Base-by-base conservation (phyloP, 2,329 filamentous ascomycete species). In the Penicillium sp. region DNA sequence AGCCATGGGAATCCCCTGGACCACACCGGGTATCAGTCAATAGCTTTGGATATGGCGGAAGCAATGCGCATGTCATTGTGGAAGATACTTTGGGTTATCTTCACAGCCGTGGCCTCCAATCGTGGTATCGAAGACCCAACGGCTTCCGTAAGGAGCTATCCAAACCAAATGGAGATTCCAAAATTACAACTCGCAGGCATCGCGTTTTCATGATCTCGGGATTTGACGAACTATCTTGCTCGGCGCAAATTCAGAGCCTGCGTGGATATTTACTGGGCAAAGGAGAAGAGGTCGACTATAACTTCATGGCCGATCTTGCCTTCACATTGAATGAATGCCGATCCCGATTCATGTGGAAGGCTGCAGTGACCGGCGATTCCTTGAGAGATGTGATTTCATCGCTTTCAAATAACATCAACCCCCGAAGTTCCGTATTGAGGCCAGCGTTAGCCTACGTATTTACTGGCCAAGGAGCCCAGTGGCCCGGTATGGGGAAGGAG, bases 41-140 rank as follows among this genome's bases (percentile, higher is more conserved):
- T 45, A 68, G 63, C 4, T 73, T 73, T 39, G 72, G 71, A 2
- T 73, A 69, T 16, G 71, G 72, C 11, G 72, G 72, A 26, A 65
- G 67, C 11, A 74, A 73, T 42, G 67, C 64, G 0, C 72, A 75
- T 42, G 57, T 60, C 3, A 65, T 74, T 10, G 44, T 75, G 4
- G 63, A 66, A 38, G 53, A 58, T 28, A 33, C 49, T 4, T 13
- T 25, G 7, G 21, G 21, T 7, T 23, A 23, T 23, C 21, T 23
- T 23, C 21, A 23, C 7, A 23, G 21, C 21, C 21, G 11, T 23
- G 21, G 21, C 11, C 21, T 23, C 7, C 7, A 23, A 23, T 7
- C 7, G 21, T 23, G 21, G 21, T 11, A n/a, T n/a, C n/a, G n/a
- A n/a, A n/a, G n/a, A n/a, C n/a, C n/a, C n/a, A n/a, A n/a, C n/a